A percentile compares a stretch with the other conserved stretches of the same genome.
phyloP scores from a whole-genome alignment of 108 stramenopile species.

The Nitzschia palea region DNA sequence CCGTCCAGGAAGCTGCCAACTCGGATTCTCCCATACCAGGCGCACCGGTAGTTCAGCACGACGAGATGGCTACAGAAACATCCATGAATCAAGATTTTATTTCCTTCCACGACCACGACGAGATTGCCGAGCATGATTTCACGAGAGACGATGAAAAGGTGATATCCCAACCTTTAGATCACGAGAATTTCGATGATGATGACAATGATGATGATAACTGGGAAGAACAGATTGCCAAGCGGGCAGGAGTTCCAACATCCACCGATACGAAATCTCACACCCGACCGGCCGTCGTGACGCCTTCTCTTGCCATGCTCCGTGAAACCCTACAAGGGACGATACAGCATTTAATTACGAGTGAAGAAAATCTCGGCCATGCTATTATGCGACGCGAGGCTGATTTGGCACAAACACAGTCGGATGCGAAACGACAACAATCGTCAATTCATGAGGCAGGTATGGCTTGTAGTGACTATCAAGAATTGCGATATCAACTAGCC shows the following conservation, averaged over 20 bases:
- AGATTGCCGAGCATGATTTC: neutral
- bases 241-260: conserved; percentile 55
- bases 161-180: neutral
- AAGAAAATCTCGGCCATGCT: conserved; percentile 40
- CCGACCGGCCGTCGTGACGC: neutral
- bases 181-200: conserved; percentile 18
- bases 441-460: conserved; percentile 38
- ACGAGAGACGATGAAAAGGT: neutral
- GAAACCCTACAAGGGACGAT: conserved; percentile 40
- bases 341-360: conserved; percentile 38
- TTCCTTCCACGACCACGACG: neutral
- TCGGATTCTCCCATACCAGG: no score
- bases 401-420: conserved; percentile 20
- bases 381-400: conserved; percentile 32
- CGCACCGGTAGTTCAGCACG: no score
- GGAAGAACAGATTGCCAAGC: conserved; percentile 63
- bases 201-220: conserved; percentile 41
- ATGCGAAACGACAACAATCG: conserved; percentile 11
- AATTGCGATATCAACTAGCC: conserved; percentile 53
- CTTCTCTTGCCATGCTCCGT: conserved; percentile 32
- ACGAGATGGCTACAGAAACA: no score
- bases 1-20: neutral
- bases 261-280: neutral
- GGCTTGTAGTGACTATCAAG: conserved; percentile 76
- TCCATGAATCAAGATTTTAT: conserved; percentile 10